phyloP scores from a whole-genome alignment of 2,329 filamentous ascomycete genomes.

The Cercospora sojina region DNA sequence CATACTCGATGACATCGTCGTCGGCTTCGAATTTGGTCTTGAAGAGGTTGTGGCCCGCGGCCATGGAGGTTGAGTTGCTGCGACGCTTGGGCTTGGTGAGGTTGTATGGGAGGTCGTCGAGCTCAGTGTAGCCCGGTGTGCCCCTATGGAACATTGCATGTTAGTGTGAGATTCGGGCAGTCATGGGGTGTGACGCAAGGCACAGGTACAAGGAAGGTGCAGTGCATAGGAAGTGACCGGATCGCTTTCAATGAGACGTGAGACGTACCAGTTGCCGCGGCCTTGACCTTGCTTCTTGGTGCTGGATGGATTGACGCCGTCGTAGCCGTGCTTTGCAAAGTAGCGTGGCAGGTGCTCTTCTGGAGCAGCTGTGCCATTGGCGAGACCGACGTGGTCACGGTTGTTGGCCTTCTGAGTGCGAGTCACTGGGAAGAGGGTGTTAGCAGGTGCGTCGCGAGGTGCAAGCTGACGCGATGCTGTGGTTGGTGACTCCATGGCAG shows the following conservation, averaged over 20 bases:
- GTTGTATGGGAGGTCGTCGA: slow-evolving; percentile 79
- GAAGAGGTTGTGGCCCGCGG: slow-evolving; percentile 70
- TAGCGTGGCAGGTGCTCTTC: slow-evolving; percentile 81
- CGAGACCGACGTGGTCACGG: slow-evolving; percentile 79
- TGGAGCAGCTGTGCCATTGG: slow-evolving; percentile 68
- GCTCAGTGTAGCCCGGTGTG: slow-evolving; percentile 70
- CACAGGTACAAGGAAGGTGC: background rate
- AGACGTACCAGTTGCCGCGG: slow-evolving; percentile 85
- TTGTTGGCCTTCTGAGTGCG: slow-evolving; percentile 95
- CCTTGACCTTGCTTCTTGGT: slow-evolving; percentile 95
- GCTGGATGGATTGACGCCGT: slow-evolving; percentile 82
- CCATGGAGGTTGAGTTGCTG: slow-evolving; percentile 82
- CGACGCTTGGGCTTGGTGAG: slow-evolving; percentile 84
- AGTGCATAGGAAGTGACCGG: slow-evolving; percentile 17
- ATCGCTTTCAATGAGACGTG: slow-evolving; percentile 9
- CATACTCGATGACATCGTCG: slow-evolving; percentile 75
- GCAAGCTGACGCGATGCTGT: background rate
- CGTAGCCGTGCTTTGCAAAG: slow-evolving; percentile 84
- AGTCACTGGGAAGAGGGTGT: slow-evolving; percentile 66
- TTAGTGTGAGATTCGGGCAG: background rate
- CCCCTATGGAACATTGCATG: slow-evolving; percentile 60
- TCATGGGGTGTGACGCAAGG: slow-evolving; percentile 5
- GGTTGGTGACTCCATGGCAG: slow-evolving; percentile 15
- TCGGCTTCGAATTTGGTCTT: slow-evolving; percentile 98
- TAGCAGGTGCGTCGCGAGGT: slow-evolving; percentile 11